Base-by-base conservation (phyloP, 306 rosid species). In the Datisca glomerata region DNA sequence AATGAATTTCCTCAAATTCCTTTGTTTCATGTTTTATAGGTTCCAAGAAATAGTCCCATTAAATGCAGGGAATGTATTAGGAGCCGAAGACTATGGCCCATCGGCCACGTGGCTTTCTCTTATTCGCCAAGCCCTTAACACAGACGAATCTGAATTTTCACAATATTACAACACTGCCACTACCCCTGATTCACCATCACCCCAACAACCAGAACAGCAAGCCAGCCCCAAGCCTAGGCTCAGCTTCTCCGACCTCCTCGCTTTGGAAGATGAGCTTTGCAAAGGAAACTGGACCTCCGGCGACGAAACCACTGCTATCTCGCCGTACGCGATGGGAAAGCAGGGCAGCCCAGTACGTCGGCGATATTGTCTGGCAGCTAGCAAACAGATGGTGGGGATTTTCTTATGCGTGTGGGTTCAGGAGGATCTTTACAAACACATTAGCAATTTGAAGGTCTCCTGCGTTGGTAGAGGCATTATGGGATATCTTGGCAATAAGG, bases 401-500 rank as follows among this genome's bases (percentile, higher is more conserved):
- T 89, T 84, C 67, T 51, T 77, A 57, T 77, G 86, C 17, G 86
- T 84, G 38, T 89, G 95, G 95, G 61, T 84, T 17, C 66, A 79
- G 1, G 46, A 56, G 0, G 78, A 80, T 45, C 79, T 72, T 48
- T 60, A 21, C 56, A 21, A 46, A 16, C 65, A 70, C 47, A 38
- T 84, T 14, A 57, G 36, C 49, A 53, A 75, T 54, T 31, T 71
- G 44, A 80, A 73, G 41, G 75, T 83, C 24, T 89, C 95, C 0
- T 71, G 77, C 12, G 84, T 89, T 22, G 98, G 91, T 20, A 68
- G 78, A 32, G 98, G 98, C 61, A 69, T 89, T 20, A 74, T 89
- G 98, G 98, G 98, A 27, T 84, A 75, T 41, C 91, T 89, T 4
- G 93, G 98, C 40, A 89, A 89, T 37, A 89, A 89, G 95, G 97